phyloP scores from a whole-genome alignment of 1,139 yeast species.

The Scheffersomyces stambukii region DNA sequence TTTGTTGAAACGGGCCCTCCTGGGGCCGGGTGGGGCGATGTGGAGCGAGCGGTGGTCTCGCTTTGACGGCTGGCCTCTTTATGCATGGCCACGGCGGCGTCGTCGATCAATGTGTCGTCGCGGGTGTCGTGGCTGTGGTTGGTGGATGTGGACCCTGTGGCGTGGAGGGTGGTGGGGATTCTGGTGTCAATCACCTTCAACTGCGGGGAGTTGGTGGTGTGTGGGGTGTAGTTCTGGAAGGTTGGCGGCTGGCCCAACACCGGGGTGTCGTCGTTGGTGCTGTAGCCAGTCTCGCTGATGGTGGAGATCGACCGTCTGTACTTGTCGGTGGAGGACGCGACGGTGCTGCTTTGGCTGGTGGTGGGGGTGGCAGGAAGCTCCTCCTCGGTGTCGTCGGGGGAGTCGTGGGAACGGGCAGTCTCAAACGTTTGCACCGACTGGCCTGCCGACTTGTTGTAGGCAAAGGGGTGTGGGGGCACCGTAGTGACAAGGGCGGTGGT shows the following conservation, averaged over 20 bases:
- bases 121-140: constrained; percentile 2
- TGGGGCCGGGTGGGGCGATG: too few species aligned
- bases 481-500: background rate
- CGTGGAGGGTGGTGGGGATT: too few species aligned
- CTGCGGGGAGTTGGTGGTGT: constrained; percentile 11
- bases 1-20: too few species aligned
- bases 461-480: constrained; percentile 3
- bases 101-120: constrained; percentile 6
- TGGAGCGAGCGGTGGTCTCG: too few species aligned
- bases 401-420: constrained; percentile 25
- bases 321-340: background rate
- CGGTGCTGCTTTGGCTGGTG: background rate
- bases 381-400: constrained; percentile 9
- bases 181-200: constrained; percentile 11
- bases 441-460: constrained; percentile 2
- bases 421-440: constrained; percentile 27
- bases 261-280: constrained; percentile 23
- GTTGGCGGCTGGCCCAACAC: constrained; percentile 23
- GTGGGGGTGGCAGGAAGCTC: background rate
- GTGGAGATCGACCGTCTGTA: constrained; percentile 15
- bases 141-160: background rate
- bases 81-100: constrained; percentile 2
- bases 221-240: constrained; percentile 16
- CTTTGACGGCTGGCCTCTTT: constrained; percentile 1
- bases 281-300: constrained; percentile 16